Evolutionary conservation across 805 yeast genomes (phyloP).

Genomic region (Candida incommunis): DNA sequence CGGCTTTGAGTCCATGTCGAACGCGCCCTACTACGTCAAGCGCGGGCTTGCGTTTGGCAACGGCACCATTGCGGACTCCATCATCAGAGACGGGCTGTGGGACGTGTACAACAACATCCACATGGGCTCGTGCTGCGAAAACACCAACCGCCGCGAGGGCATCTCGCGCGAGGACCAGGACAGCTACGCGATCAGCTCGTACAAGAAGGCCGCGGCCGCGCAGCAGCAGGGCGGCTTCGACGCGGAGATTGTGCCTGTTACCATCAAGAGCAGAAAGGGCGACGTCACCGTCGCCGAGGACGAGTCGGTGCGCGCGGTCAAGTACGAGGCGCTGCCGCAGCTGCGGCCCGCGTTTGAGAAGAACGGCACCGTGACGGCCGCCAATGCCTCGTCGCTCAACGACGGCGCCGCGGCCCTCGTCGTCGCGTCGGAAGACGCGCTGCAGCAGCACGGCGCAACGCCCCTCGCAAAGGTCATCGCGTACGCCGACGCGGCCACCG

Average conservation of each 20-base stretch:
- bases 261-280: conserved; percentile 56
- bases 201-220: conserved; percentile 66
- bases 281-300: conserved; percentile 54
- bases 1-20: conserved; percentile 94
- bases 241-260: conserved; percentile 68
- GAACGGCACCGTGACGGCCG: conserved; percentile 93
- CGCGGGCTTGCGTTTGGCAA: conserved; percentile 46
- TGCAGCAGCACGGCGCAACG: conserved; percentile 59
- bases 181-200: conserved; percentile 64
- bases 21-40: conserved; percentile 79
- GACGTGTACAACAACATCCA: conserved; percentile 78
- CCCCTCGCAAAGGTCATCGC: conserved; percentile 66
- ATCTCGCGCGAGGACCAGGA: conserved; percentile 79
- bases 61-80: conserved; percentile 40
- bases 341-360: conserved; percentile 86
- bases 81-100: conserved; percentile 68
- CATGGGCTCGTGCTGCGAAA: conserved; percentile 94
- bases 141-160: conserved; percentile 68
- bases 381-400: conserved; percentile 84
- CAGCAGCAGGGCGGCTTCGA: conserved; percentile 59
- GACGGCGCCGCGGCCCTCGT: conserved; percentile 95
- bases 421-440: conserved; percentile 64
- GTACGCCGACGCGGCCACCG: conserved; percentile 94
- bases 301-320: conserved; percentile 61
- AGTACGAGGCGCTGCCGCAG: conserved; percentile 52